phyloP scores from a whole-genome alignment of 1,139 yeast genomes.

The Starmera stellimalicola region DNA sequence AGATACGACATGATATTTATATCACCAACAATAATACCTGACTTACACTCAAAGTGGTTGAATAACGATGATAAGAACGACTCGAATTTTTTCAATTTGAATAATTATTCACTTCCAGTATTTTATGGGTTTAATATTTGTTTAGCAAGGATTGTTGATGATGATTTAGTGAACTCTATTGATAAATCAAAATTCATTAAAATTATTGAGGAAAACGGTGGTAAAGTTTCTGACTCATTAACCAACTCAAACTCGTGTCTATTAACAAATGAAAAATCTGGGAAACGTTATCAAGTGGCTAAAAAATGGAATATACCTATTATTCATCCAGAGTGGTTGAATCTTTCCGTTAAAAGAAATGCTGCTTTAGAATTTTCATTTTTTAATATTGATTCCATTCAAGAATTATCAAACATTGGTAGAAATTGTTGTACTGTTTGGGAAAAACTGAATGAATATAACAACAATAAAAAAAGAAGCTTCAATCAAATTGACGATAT shows the following conservation, averaged over 20 bases:
- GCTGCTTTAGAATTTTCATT: conserved; percentile 48
- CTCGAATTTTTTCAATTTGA: conserved; percentile 14
- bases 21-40: conserved; percentile 34
- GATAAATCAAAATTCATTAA: conserved; percentile 27
- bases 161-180: conserved; percentile 14
- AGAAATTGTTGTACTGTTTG: conserved; percentile 42
- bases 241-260: conserved; percentile 43
- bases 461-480: conserved; percentile 17
- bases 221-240: conserved; percentile 47
- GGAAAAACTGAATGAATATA: conserved; percentile 30
- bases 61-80: conserved; percentile 32
- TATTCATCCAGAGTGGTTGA: conserved; percentile 69
- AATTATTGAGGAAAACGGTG: conserved; percentile 43
- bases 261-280: conserved; percentile 42
- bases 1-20: conserved; percentile 54
- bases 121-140: conserved; percentile 43
- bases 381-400: conserved; percentile 28
- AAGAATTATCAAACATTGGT: conserved; percentile 28
- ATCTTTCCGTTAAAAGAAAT: conserved; percentile 51
- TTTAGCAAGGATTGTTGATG: conserved; percentile 37
- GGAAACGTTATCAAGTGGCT: conserved; percentile 57
- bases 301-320: conserved; percentile 59
- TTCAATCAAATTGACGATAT: conserved; percentile 2
- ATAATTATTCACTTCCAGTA: conserved; percentile 28
- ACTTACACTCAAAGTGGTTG: conserved; percentile 44